These are phyloP conservation scores for Hypoxylon sp. DNA, from an alignment of 2,329 filamentous ascomycete species.

Conservation along the genomic window DNA sequence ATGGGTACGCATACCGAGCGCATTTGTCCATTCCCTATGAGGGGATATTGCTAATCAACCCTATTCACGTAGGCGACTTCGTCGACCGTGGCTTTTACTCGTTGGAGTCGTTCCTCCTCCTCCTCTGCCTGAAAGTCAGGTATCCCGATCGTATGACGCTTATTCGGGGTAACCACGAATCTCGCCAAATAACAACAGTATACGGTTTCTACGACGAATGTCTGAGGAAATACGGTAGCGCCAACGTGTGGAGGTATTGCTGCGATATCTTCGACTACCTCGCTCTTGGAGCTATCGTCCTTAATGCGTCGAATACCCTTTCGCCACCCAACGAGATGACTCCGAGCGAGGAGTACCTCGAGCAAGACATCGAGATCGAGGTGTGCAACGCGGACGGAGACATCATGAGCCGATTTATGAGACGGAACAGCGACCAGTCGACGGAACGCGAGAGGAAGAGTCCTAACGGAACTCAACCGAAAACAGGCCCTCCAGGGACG, in stretches of 20 bases:
- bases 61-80: constrained; percentile 80
- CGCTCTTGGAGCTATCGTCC: constrained; percentile 87
- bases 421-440: constrained; percentile 58
- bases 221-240: constrained; percentile 93
- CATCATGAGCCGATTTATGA: constrained; percentile 80
- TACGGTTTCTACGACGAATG: constrained; percentile 99
- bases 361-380: constrained; percentile 90
- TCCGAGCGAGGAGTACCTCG: constrained; percentile 64
- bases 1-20: constrained; percentile 75
- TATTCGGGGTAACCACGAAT: constrained; percentile 96
- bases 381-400: constrained; percentile 88
- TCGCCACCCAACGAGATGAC: constrained; percentile 65
- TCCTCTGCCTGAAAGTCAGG: constrained; percentile 95
- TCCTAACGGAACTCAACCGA: constrained; percentile 60
- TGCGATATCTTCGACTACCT: constrained; percentile 99
- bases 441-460: constrained; percentile 50
- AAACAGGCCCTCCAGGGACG: constrained; percentile 82
- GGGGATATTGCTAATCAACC: constrained; percentile 35
- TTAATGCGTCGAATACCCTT: constrained; percentile 83
- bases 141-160: constrained; percentile 98
- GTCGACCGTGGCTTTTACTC: constrained; percentile 99
- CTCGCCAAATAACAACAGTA: constrained; percentile 95
- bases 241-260: constrained; percentile 97
- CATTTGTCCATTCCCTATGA: background rate
- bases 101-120: constrained; percentile 94